A percentile compares a stretch with the other conserved stretches of the same genome.
Evolutionary conservation across 441 rosid species (phyloP).

Genomic region (Lepidium campestre): DNA sequence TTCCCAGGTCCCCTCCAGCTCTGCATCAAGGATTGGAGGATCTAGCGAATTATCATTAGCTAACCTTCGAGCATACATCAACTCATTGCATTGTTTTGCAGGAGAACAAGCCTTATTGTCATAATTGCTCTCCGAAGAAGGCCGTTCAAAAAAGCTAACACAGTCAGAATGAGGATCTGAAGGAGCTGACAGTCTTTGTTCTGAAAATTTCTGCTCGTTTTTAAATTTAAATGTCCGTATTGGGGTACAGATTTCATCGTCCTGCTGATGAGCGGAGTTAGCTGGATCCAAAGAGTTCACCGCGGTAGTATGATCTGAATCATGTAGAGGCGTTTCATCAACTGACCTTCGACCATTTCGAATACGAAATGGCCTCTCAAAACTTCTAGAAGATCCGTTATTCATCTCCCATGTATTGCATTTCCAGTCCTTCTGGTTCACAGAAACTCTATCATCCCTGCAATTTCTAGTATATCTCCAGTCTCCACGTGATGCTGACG

Average conservation of each 20-base stretch:
- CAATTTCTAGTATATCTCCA: slow-evolving; percentile 62
- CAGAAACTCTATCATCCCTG: slow-evolving; percentile 64
- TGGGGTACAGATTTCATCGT: slow-evolving; percentile 18
- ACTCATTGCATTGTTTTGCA: slow-evolving; percentile 26
- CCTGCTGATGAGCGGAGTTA: slow-evolving; percentile 18
- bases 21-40: slow-evolving; percentile 18
- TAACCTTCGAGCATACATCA: slow-evolving; percentile 18
- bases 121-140: slow-evolving; percentile 18
- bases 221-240: slow-evolving; percentile 12
- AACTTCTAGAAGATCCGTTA: slow-evolving; percentile 55
- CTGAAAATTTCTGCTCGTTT: slow-evolving; percentile 19
- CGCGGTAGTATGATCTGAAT: slow-evolving; percentile 47
- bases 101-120: slow-evolving; percentile 23
- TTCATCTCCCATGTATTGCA: slow-evolving; percentile 60
- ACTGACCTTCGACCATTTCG: slow-evolving; percentile 54
- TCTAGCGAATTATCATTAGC: slow-evolving; percentile 18
- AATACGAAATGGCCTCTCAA: slow-evolving; percentile 47
- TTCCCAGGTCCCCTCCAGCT: slow-evolving; percentile 19
- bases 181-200: slow-evolving; percentile 22
- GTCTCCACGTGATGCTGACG: slow-evolving; percentile 55
- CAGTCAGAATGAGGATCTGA: slow-evolving; percentile 20
- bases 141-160: slow-evolving; percentile 23
- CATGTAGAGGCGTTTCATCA: slow-evolving; percentile 44
- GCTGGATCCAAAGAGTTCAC: slow-evolving; percentile 35
- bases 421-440: slow-evolving; percentile 70